A percentile compares a stretch with the other conserved stretches of the same genome.
phyloP scores from a whole-genome alignment of 495 filamentous ascomycete genomes.

The Aeminium ludgeri region DNA sequence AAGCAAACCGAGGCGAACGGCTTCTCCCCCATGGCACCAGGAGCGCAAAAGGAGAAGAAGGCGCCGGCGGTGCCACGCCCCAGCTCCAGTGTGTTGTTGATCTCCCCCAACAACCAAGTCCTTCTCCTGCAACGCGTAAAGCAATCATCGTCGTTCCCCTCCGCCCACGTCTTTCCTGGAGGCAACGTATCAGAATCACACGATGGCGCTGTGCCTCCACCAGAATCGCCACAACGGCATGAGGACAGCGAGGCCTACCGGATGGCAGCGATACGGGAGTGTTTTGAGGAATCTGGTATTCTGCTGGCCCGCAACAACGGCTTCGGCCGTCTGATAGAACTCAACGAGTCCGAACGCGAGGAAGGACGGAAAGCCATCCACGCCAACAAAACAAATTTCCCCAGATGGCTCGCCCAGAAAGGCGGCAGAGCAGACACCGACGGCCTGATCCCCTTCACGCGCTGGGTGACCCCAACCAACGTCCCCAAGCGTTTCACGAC shows the following conservation, averaged over 20 bases:
- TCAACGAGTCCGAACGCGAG: slow-evolving; percentile 44
- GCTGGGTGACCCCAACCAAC: slow-evolving; percentile 71
- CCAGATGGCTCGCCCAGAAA: slow-evolving; percentile 45
- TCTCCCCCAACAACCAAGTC: slow-evolving; percentile 74
- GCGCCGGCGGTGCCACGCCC: slow-evolving; percentile 11
- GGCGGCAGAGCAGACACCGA: slow-evolving; percentile 50
- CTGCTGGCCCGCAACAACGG: slow-evolving; percentile 46
- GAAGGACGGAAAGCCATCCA: slow-evolving; percentile 54
- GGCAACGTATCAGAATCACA: slow-evolving; percentile 60
- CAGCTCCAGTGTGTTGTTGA: slow-evolving; percentile 51
- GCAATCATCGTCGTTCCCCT: slow-evolving; percentile 68
- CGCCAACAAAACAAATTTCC: slow-evolving; percentile 39
- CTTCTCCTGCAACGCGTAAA: slow-evolving; percentile 74
- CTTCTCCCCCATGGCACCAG: slow-evolving; percentile 7
- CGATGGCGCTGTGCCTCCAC: slow-evolving; percentile 43
- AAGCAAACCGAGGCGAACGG: slow-evolving; percentile 10
- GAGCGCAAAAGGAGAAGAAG: slow-evolving; percentile 10
- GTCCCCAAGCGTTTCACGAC: slow-evolving; percentile 66
- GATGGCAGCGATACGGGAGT: slow-evolving; percentile 68
- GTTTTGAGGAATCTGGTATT: slow-evolving; percentile 90
- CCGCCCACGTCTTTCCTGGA: slow-evolving; percentile 93
- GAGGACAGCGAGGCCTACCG: slow-evolving; percentile 52
- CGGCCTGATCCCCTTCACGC: slow-evolving; percentile 64
- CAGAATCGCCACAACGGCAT: slow-evolving; percentile 36
- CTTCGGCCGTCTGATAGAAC: slow-evolving; percentile 32